These are phyloP conservation scores for Aspergillus fumigatus DNA, from an alignment of 2,329 filamentous ascomycete species.

Conservation along the genomic window DNA sequence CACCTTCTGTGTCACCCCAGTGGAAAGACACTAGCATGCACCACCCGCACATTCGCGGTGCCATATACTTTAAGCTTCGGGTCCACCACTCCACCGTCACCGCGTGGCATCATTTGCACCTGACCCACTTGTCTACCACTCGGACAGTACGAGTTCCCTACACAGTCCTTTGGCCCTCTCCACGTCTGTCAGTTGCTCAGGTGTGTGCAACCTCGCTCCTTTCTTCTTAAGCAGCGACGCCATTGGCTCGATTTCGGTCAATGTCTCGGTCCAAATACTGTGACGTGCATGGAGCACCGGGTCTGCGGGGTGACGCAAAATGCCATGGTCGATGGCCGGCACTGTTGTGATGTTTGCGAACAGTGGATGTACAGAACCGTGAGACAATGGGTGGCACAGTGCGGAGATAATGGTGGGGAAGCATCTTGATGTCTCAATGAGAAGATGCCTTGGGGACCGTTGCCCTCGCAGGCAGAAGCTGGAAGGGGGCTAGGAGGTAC, in stretches of 20 bases:
- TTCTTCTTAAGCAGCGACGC: conserved; percentile 29
- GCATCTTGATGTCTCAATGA: conserved; percentile 6
- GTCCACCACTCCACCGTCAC: conserved; percentile 29
- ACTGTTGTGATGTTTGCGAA: conserved; percentile 31
- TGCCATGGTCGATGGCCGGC: conserved; percentile 41
- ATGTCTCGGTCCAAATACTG: conserved; percentile 28
- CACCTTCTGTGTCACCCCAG: conserved; percentile 31
- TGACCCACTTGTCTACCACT: conserved; percentile 24
- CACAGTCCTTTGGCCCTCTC: conserved; percentile 15
- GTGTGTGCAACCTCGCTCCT: conserved; percentile 17
- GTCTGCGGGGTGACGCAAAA: conserved; percentile 43
- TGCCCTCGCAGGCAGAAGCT: conserved; percentile 10
- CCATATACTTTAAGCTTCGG: conserved; percentile 25
- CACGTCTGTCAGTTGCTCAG: conserved; percentile 4
- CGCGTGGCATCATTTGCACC: conserved; percentile 30
- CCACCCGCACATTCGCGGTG: conserved; percentile 26
- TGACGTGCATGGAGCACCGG: conserved; percentile 37
- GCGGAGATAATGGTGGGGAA: conserved; percentile 19
- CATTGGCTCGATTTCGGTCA: conserved; percentile 27
- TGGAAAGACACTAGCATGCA: conserved; percentile 34
- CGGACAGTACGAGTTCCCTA: conserved; percentile 13
- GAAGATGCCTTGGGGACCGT: conserved; percentile 10
- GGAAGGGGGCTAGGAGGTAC: conserved; percentile 19
- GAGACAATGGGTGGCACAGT: conserved; percentile 28
- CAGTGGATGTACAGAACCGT: conserved; percentile 35